Base-by-base conservation (phyloP, 148 eudicot genomes). In the Persicaria maculosa region DNA sequence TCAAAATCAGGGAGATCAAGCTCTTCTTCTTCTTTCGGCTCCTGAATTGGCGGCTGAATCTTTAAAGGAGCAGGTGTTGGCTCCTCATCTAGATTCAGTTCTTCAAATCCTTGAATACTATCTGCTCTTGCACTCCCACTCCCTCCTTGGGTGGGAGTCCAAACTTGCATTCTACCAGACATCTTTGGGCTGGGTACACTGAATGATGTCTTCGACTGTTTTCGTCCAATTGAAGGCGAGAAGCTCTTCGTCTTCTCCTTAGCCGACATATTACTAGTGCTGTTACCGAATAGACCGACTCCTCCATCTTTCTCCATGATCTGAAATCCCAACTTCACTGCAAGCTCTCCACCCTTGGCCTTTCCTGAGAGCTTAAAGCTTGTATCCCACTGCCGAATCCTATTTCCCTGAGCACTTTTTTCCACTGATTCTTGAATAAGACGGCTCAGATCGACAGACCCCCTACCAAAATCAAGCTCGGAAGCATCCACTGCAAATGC, bases 241-340 rank as follows among this genome's bases (percentile, higher is more conserved):
- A 67, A 78, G 48, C 77, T 84, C 1, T 70, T 75, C 0, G 87
- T 46, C 76, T 81, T 88, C 19, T 71, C 77, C 10, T 85, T 86
- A 25, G 81, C 86, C 1, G 74, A 64, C 73, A 81, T 86, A 67
- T 88, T 31, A 9, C 45, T 15, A 36, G 6, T 43, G 7, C 17
- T 40, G 15, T 65, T 40, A 65, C 46, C 40, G 46, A 65, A 91
- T 71, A 94, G 79, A 31, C 97, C 90, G 69, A 72, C 71, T 0
- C 90, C 91, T 43, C 97, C 98, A 74, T 95, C 98, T 78, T 92
- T 95, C 80, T 95, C 98, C 97, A 95, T 95, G 44, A 95, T 81
- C 82, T 95, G 97, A 71, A 95, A 92, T 22, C 96, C 93, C 64
- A 95, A 72, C 75, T 92, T 95, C 77, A 95, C 68, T 44, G 86